Conservation (phyloP, 352 stramenopile species). For the Halophytophthora batemanensis region DNA sequence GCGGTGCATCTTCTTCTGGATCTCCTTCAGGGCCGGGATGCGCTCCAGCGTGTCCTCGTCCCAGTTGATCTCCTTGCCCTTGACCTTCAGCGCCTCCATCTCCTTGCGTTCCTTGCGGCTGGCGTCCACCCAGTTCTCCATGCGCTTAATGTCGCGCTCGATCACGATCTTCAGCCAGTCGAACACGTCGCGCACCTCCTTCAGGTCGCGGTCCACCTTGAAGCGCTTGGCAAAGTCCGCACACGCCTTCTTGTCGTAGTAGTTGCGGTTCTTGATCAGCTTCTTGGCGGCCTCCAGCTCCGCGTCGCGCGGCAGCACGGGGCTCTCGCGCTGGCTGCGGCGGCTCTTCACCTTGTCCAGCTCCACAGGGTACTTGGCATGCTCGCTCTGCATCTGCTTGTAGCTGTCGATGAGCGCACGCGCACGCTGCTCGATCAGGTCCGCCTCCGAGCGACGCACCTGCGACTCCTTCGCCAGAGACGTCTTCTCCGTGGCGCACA, state of each 20-base stretch:
- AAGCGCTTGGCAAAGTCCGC: constrained; percentile 81
- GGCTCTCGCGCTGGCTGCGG: constrained; percentile 70
- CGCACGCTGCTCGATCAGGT: constrained; percentile 84
- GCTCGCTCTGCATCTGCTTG: constrained; percentile 86
- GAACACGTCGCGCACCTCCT: constrained; percentile 83
- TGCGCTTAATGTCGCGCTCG: constrained; percentile 80
- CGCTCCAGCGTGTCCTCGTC: constrained; percentile 80
- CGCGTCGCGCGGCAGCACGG: constrained; percentile 57
- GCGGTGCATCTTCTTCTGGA: constrained; percentile 76
- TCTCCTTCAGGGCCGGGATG: constrained; percentile 83
- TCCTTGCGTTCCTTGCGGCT: constrained; percentile 87
- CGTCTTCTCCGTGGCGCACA: constrained; percentile 83
- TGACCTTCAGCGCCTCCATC: constrained; percentile 76
- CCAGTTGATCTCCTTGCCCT: constrained; percentile 86
- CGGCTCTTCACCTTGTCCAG: constrained; percentile 81
- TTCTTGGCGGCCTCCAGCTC: constrained; percentile 76
- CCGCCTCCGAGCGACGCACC: constrained; percentile 70
- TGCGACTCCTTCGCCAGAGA: constrained; percentile 83
- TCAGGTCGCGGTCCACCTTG: constrained; percentile 75
- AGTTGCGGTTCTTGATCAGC: constrained; percentile 86
- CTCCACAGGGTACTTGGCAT: constrained; percentile 82
- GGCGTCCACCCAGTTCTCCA: constrained; percentile 81
- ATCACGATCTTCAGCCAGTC: constrained; percentile 79
- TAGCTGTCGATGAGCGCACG: constrained; percentile 82
- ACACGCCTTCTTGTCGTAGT: constrained; percentile 85